phyloP scores from a whole-genome alignment of 1,284 basidiomycete species.

The Heterobasidion occidentale region DNA sequence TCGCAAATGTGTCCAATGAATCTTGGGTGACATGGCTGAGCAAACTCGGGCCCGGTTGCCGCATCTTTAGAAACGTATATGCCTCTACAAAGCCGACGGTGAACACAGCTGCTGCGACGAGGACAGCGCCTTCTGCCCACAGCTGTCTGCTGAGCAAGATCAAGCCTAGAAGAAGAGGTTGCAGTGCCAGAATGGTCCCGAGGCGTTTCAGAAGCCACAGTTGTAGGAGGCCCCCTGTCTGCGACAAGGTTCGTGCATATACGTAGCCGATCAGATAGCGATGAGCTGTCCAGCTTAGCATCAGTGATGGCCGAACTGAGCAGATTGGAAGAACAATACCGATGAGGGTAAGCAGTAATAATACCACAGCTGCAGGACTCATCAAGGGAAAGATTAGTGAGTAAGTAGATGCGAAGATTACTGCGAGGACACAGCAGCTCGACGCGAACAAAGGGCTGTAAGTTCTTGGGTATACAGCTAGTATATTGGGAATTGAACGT shows the following conservation, averaged over 20 bases:
- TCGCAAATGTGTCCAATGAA: conserved; percentile 46
- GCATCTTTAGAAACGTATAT: conserved; percentile 43
- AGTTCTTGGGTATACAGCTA: conserved; percentile 65
- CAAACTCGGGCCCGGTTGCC: conserved; percentile 36
- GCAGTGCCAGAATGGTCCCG: conserved; percentile 54
- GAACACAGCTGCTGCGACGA: conserved; percentile 45
- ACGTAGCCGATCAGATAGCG: conserved; percentile 72
- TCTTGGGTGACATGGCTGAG: conserved; percentile 51
- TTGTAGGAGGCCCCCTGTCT: conserved; percentile 64
- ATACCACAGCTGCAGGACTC: conserved; percentile 57
- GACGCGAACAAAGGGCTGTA: conserved; percentile 64
- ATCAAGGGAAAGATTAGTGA: conserved; percentile 72
- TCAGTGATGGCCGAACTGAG: not conserved
- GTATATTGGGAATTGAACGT: conserved; percentile 1
- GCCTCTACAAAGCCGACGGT: conserved; percentile 51
- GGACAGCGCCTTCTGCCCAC: conserved; percentile 65
- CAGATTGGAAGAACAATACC: conserved; percentile 31
- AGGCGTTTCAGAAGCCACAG: conserved; percentile 70
- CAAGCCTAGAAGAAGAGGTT: conserved; percentile 68
- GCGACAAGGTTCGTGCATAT: conserved; percentile 59
- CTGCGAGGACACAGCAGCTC: conserved; percentile 56
- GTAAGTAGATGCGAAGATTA: conserved; percentile 67
- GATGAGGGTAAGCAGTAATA: conserved; percentile 62
- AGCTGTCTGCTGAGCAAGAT: conserved; percentile 57
- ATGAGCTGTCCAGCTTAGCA: conserved; percentile 38